Percentiles rank a stretch among this genome's conserved stretches.
These are phyloP conservation scores for Malassezia obtusa DNA, from an alignment of 1,284 basidiomycete genomes.

Conservation along the genomic window DNA sequence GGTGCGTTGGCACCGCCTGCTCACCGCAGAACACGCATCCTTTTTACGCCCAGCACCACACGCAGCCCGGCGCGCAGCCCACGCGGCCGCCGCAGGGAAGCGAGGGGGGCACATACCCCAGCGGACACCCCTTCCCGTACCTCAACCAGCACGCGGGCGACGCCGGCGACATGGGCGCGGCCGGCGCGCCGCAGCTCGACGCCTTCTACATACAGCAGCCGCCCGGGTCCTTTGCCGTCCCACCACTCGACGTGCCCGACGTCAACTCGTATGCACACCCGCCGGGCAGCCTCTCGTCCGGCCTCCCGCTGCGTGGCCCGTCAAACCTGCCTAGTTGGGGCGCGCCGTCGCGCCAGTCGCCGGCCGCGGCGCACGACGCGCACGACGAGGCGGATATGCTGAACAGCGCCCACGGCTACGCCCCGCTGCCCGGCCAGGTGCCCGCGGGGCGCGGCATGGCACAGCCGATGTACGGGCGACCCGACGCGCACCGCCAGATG, in stretches of 20 bases:
- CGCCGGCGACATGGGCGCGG: conserved; percentile 5
- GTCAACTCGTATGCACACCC: conserved; percentile 12
- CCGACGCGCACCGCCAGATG: conserved; percentile 8
- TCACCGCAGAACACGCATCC: conserved; percentile 8
- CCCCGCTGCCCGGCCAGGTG: neutral
- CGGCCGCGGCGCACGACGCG: conserved; percentile 2
- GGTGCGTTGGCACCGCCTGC: conserved; percentile 4
- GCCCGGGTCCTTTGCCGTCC: conserved; percentile 12
- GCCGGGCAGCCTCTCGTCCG: neutral
- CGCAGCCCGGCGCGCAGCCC: conserved; percentile 4
- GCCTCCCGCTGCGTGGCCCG: conserved; percentile 11
- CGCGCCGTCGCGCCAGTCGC: conserved; percentile 10
- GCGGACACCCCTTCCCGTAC: conserved; percentile 10
- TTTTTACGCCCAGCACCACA: conserved; percentile 7
- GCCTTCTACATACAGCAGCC: conserved; percentile 19
- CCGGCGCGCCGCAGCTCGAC: conserved; percentile 7
- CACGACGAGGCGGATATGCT: conserved; percentile 14
- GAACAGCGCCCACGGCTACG: conserved; percentile 3
- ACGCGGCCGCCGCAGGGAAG: neutral
- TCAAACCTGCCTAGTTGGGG: conserved; percentile 9
- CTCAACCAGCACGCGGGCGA: conserved; percentile 12
- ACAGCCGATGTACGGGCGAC: conserved; percentile 5
- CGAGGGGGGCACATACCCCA: neutral
- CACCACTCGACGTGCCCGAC: conserved; percentile 15
- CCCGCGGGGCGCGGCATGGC: conserved; percentile 3